These are phyloP conservation scores for Nidularia sp. DNA, from an alignment of 768 basidiomycete species.

Conservation along the genomic window DNA sequence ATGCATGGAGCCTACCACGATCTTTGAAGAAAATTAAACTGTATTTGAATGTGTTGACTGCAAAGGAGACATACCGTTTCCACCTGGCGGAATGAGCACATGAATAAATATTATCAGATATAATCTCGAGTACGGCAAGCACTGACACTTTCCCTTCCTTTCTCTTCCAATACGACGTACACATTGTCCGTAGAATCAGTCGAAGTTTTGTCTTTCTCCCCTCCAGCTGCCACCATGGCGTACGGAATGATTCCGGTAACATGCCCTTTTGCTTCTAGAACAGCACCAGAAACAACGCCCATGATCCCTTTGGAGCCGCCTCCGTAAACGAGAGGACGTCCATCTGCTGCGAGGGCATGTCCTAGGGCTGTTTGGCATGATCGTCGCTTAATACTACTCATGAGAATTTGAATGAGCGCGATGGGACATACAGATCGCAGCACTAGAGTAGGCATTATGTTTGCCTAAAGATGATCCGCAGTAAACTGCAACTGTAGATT, in stretches of 20 bases:
- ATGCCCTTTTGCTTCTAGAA: constrained; percentile 60
- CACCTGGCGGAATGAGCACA: constrained; percentile 9
- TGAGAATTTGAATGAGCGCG: background rate
- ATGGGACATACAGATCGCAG: constrained; percentile 62
- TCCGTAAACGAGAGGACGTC: constrained; percentile 77
- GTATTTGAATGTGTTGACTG: background rate
- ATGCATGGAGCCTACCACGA: constrained; percentile 80
- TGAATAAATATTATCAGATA: background rate
- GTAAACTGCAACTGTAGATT: constrained; percentile 66
- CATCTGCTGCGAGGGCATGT: constrained; percentile 55
- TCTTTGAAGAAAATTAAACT: constrained; percentile 23
- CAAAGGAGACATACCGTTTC: constrained; percentile 22
- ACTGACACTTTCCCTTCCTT: constrained; percentile 20
- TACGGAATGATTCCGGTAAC: constrained; percentile 78
- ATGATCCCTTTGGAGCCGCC: constrained; percentile 83
- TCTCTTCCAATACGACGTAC: constrained; percentile 16
- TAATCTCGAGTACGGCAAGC: background rate
- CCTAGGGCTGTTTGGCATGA: constrained; percentile 59
- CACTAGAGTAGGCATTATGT: constrained; percentile 53
- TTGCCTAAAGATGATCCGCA: constrained; percentile 77
- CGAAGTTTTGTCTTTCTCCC: constrained; percentile 46
- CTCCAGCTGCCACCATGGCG: constrained; percentile 67
- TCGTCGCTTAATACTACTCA: background rate
- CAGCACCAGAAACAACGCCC: constrained; percentile 73
- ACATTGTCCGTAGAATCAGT: constrained; percentile 17